Evolutionary conservation across 1,139 yeast species (phyloP), one percentile per base, ranked within the genome.

Genomic region (Candida mesenterica): DNA sequence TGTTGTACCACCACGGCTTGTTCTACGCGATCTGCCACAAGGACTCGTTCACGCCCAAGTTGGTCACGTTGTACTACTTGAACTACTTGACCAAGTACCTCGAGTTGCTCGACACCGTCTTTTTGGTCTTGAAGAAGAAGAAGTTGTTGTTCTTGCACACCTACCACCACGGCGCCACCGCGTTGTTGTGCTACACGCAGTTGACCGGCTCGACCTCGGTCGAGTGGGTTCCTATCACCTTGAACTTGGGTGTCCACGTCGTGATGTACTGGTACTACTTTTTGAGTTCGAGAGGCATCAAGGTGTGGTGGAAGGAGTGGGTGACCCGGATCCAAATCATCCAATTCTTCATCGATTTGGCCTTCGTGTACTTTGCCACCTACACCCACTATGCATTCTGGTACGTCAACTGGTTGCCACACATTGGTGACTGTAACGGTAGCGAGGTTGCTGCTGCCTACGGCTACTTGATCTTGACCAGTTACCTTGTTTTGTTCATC

Each of bases 271-370:
- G 90, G 86, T 92, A 92, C 77, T 92, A 92, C 74, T 90, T 89
- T 77, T 73, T 92, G 55, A 77, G 92, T 49, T 88, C 97, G 13
- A 78, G 96, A 62, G 96, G 96, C 42, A 86, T 90, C 59, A 82
- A 92, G 53, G 97, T 92, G 41, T 90, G 97, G 97, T 92, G 98
- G 98, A 92, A 92, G 68, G 96, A 90, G 68, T 92, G 97, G 97
- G 97, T 92, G 51, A 92, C 98, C 35, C 78, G 96, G 50, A 82
- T 87, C 75, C 98, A 92, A 72, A 92, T 92, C 65, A 77, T 86
- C 53, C 98, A 92, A 69, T 92, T 92, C 56, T 71, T 92, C 54
- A 75, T 92, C 55, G 98, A 92, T 62, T 77, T 92, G 59, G 79
- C 76, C 31, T 89, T 89, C 58, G 95, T 90, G 48, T 90, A 89